Evolutionary conservation across 1,284 basidiomycete species (phyloP), one percentile per base, ranked within the genome.

Genomic region (Rhodotorula glutinis): DNA sequence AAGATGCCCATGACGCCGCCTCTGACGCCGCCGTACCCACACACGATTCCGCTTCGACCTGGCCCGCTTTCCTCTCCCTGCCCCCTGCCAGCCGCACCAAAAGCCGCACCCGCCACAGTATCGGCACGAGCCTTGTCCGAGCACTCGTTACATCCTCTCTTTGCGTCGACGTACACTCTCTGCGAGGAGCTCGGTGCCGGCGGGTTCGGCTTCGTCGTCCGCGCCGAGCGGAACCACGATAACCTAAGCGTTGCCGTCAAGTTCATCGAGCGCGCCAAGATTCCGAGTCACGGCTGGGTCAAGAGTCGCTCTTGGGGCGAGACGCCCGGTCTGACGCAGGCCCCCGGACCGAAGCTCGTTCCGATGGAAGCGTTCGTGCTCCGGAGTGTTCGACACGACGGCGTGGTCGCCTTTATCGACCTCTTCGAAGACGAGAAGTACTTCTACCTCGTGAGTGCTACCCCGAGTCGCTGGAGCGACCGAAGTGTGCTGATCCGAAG

Each of bases 191-290:
- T 96, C 47, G 92, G 92, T 56, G 86, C 87, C 14, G 92, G 92
- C 49, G 92, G 92, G 21, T 96, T 92, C 76, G 92, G 92, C 11
- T 95, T 96, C 77, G 92, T 96, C 33, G 78, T 80, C 16, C 73
- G 76, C 9, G 79, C 78, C 4, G 70, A 62, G 55, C 74, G 78
- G 54, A 73, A 67, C n/a, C 21, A 17, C 13, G 78, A 79, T 60
- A 66, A 64, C 2, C 87, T 91, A 83, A 87, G 87, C 8, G 91
- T 93, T 52, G 92, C 92, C 0, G 89, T 95, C 79, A 95, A 96
- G 80, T 95, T 95, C 78, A 92, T 96, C 77, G 83, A 85, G 65
- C 90, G 89, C 77, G 86, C 65, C 21, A 73, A 73, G 59, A 70
- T 71, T 29, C 64, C 72, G 2, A 33, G 57, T 17, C 66, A 69